Conservation (phyloP, 495 filamentous ascomycete species). For the Recurvomyces mirabilis region DNA sequence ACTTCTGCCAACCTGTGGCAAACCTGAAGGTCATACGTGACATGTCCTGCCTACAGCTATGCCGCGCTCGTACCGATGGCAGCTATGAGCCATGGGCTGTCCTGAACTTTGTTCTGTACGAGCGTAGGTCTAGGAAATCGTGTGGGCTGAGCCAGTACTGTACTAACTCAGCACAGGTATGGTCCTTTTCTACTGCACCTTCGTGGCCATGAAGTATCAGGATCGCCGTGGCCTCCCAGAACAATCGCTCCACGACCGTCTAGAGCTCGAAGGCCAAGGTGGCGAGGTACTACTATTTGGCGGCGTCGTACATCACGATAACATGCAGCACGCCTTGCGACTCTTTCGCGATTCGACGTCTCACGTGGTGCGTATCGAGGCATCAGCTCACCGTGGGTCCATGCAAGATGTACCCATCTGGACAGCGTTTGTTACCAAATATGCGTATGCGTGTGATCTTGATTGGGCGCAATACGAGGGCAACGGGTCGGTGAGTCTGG, state of each 20-base stretch:
- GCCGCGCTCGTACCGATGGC: constrained; percentile 36
- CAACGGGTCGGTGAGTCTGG: constrained; percentile 12
- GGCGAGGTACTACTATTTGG: constrained; percentile 53
- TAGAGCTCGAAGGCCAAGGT: constrained; percentile 29
- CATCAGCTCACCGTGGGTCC: constrained; percentile 25
- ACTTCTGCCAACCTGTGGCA: constrained; percentile 42
- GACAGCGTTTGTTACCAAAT: constrained; percentile 32
- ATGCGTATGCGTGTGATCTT: constrained; percentile 4
- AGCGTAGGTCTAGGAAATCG: constrained; percentile 35
- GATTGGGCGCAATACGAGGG: constrained; percentile 11
- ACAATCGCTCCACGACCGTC: constrained; percentile 35
- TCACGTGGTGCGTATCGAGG: constrained; percentile 47
- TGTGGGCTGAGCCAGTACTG: not conserved
- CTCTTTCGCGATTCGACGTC: constrained; percentile 58
- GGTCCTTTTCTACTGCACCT: constrained; percentile 69
- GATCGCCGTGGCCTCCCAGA: constrained; percentile 44
- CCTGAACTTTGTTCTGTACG: constrained; percentile 47
- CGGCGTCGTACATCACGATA: constrained; percentile 63
- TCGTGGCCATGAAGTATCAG: constrained; percentile 62
- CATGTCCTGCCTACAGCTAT: constrained; percentile 44
- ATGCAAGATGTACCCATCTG: constrained; percentile 29
- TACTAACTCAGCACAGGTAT: constrained; percentile 38
- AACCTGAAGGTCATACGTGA: constrained; percentile 43
- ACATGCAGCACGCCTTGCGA: constrained; percentile 57
- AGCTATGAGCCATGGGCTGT: constrained; percentile 43